Percentiles rank a stretch among this genome's conserved stretches.
Evolutionary conservation across 257 asterid species (phyloP).

Genomic region (Gardenia jasminoides): DNA sequence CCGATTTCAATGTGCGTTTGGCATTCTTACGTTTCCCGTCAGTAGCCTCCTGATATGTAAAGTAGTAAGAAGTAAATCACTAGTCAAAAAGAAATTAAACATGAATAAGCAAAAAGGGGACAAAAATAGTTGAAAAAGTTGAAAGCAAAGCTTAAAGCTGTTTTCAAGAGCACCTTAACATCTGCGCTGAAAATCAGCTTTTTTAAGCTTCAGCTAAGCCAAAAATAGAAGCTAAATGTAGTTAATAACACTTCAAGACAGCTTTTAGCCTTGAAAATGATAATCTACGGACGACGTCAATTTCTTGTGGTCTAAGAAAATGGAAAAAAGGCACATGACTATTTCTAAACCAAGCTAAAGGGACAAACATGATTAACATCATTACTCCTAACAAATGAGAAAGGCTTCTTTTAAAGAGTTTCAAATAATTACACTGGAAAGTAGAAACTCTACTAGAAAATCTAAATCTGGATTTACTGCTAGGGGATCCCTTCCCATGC

Average conservation of each 20-base stretch:
- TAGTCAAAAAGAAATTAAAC: background rate
- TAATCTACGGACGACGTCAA: background rate
- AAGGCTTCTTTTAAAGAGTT: background rate
- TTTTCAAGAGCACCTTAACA: background rate
- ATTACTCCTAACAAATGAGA: background rate
- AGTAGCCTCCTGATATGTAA: slow-evolving; percentile 50
- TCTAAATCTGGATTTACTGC: background rate
- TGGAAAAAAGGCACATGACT: background rate
- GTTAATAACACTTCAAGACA: background rate
- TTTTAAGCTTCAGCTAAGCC: background rate
- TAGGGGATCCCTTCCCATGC: too few species aligned
- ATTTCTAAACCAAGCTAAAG: background rate
- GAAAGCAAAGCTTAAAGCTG: background rate
- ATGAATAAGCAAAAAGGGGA: background rate
- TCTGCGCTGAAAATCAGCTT: background rate
- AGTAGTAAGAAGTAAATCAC: background rate
- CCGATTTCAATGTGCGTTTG: slow-evolving; percentile 69
- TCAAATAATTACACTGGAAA: background rate
- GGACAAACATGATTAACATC: background rate
- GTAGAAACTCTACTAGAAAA: background rate
- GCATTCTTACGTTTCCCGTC: slow-evolving; percentile 81
- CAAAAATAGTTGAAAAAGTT: background rate
- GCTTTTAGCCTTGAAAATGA: background rate
- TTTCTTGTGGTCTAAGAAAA: too few species aligned
- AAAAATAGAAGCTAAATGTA: too few species aligned